Evolutionary conservation across 2,329 filamentous ascomycete species (phyloP).

Genomic region (Coniochaeta sp.): DNA sequence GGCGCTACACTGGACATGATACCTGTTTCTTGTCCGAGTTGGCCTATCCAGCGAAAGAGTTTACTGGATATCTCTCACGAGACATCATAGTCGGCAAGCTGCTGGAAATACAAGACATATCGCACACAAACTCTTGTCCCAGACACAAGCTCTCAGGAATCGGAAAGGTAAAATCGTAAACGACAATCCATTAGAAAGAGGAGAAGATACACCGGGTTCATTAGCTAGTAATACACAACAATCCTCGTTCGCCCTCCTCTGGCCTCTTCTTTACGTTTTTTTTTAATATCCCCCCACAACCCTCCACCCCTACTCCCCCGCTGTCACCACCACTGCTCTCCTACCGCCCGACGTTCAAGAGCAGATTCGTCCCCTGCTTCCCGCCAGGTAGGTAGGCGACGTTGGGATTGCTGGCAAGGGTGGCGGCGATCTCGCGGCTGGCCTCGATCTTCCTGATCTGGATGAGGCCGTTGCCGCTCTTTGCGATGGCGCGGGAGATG

Average conservation of each 20-base stretch:
- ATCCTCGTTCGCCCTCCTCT: neutral
- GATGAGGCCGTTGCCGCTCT: slow-evolving; percentile 87
- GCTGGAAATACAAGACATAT: neutral
- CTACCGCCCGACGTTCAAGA: slow-evolving; percentile 44
- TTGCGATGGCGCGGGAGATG: slow-evolving; percentile 88
- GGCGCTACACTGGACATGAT: neutral
- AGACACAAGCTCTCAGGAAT: neutral
- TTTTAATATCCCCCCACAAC: too few species aligned
- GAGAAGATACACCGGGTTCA: slow-evolving; percentile 15
- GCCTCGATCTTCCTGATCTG: slow-evolving; percentile 97
- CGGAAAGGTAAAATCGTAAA: neutral
- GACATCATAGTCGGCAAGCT: neutral
- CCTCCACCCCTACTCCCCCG: neutral
- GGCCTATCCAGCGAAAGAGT: neutral
- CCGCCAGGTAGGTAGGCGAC: slow-evolving; percentile 88
- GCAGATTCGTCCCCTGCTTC: slow-evolving; percentile 51
- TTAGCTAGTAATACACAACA: slow-evolving; percentile 15
- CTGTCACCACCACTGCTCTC: neutral
- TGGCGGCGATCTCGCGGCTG: slow-evolving; percentile 89
- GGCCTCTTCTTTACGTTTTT: neutral
- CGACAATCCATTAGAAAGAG: slow-evolving; percentile 11
- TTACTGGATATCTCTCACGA: neutral
- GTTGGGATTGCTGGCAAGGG: slow-evolving; percentile 84
- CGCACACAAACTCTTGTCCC: neutral
- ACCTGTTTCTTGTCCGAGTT: neutral